Conservation (phyloP, 2,329 filamentous ascomycete species). For the Dactylellina parvicollis region DNA sequence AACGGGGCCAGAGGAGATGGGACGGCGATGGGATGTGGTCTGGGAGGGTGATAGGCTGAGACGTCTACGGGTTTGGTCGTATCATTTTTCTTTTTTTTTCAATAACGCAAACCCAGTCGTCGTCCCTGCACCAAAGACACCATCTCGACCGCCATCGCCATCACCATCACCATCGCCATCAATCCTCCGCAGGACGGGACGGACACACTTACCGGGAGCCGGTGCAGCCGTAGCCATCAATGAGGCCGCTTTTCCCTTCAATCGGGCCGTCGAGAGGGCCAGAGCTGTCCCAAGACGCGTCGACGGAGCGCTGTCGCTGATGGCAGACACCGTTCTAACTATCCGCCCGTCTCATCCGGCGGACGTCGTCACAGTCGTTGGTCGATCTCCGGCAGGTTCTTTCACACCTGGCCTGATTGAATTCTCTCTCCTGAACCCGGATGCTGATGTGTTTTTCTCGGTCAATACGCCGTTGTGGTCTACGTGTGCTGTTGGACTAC, state of each 20-base stretch:
- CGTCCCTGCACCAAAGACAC: no score
- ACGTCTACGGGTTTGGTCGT: neutral
- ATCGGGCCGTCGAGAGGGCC: constrained; percentile 27
- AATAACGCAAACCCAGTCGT: no score
- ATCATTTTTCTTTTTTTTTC: neutral
- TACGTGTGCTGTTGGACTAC: constrained; percentile 28
- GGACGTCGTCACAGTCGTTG: no score
- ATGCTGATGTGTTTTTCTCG: no score
- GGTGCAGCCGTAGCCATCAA: constrained; percentile 51
- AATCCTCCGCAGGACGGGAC: neutral
- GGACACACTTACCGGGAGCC: constrained; percentile 41
- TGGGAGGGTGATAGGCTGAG: neutral
- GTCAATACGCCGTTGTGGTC: constrained; percentile 5
- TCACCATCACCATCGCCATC: neutral
- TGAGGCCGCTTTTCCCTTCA: constrained; percentile 34
- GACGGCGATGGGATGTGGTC: neutral
- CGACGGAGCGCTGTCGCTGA: constrained; percentile 37
- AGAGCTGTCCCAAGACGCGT: constrained; percentile 48
- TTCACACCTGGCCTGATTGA: no score
- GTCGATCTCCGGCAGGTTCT: no score
- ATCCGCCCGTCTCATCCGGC: constrained; percentile 28
- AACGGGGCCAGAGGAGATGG: neutral
- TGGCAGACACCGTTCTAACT: neutral
- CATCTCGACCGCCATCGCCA: no score
- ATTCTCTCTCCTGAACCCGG: no score